These are phyloP conservation scores for Cicer chorassanicum DNA, from an alignment of 306 rosid genomes.

Conservation along the genomic window DNA sequence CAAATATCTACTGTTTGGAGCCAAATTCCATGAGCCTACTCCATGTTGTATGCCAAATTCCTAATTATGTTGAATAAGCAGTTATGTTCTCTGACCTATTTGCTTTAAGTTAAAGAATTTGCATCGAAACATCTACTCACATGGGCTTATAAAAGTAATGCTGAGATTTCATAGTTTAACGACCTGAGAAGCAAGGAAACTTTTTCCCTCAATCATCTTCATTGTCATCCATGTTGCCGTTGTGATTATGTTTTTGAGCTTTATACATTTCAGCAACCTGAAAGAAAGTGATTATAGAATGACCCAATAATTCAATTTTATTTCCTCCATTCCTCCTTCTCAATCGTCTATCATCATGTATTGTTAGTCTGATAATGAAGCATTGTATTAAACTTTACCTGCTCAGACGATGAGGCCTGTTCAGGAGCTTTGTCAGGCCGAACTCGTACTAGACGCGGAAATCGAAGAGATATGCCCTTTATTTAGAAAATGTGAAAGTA, in stretches of 20 bases:
- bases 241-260: constrained; percentile 71
- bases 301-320: constrained; percentile 20
- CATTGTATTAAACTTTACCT: constrained; percentile 52
- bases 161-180: background rate
- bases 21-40: constrained; percentile 20
- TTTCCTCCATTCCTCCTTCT: constrained; percentile 12
- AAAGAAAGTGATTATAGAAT: constrained; percentile 26
- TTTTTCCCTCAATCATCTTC: constrained; percentile 66
- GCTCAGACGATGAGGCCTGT: constrained; percentile 80
- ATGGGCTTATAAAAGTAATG: background rate
- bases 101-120: constrained; percentile 36
- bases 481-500: constrained; percentile 19
- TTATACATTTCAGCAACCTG: constrained; percentile 91
- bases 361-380: constrained; percentile 20
- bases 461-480: constrained; percentile 92
- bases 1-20: constrained; percentile 34
- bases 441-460: constrained; percentile 79
- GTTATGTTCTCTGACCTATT: constrained; percentile 25
- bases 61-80: constrained; percentile 22
- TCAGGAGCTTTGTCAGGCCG: constrained; percentile 90
- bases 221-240: constrained; percentile 60
- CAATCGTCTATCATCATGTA: constrained; percentile 2
- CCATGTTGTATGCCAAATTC: constrained; percentile 16
- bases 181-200: constrained; percentile 36
- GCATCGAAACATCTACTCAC: constrained; percentile 17